These are phyloP conservation scores for Quillaja saponaria DNA, from an alignment of 306 rosid genomes.

Conservation along the genomic window DNA sequence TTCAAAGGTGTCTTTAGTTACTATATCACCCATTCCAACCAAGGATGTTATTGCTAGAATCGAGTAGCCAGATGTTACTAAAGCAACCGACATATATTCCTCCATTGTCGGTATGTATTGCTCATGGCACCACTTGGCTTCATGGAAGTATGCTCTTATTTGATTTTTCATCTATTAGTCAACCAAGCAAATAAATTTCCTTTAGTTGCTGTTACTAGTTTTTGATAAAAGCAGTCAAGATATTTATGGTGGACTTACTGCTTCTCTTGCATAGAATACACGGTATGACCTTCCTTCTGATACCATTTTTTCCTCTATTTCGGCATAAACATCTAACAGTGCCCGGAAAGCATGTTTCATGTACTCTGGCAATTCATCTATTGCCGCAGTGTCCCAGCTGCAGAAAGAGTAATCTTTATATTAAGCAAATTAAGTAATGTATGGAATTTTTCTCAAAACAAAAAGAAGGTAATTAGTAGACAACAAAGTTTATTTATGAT, in stretches of 20 bases:
- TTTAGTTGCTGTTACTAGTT: background rate
- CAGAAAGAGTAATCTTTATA: background rate
- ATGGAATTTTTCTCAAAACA: too few relatives aligned
- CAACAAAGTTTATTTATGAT: too few relatives aligned
- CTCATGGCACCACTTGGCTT: constrained; percentile 46
- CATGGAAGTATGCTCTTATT: constrained; percentile 33
- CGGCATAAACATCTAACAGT: constrained; percentile 20
- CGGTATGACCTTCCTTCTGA: constrained; percentile 29
- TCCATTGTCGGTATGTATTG: constrained; percentile 35
- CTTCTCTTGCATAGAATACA: constrained; percentile 23
- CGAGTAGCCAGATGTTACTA: background rate
- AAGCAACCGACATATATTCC: constrained; percentile 31
- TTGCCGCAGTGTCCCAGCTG: background rate
- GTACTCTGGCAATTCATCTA: constrained; percentile 31
- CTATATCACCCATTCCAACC: constrained; percentile 35
- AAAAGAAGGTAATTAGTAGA: too few relatives aligned
- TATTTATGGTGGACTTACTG: background rate
- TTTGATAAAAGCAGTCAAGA: too few relatives aligned
- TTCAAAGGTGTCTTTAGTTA: constrained; percentile 32
- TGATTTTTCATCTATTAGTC: constrained; percentile 14
- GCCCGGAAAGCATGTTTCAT: constrained; percentile 17
- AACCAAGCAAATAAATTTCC: background rate
- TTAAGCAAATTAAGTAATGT: too few relatives aligned
- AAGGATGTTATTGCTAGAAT: constrained; percentile 23
- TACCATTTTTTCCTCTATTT: constrained; percentile 19